Conservation (phyloP, 768 basidiomycete species). For the Mycena venus region DNA sequence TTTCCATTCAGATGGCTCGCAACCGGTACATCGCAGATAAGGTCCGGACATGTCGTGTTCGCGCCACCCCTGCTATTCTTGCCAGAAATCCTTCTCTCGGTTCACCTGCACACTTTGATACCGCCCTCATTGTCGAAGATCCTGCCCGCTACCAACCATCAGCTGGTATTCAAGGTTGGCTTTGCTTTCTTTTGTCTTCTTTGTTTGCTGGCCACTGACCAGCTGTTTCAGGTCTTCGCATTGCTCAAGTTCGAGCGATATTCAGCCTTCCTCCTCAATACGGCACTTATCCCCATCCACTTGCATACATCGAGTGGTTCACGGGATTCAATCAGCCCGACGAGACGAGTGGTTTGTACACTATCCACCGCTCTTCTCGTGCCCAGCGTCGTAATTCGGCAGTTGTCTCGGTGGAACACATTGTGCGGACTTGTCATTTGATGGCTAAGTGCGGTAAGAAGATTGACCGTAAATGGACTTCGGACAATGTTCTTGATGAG, state of each 20-base stretch:
- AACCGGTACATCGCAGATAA: conserved; percentile 17
- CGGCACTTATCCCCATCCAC: conserved; percentile 19
- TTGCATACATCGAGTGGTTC: conserved; percentile 46
- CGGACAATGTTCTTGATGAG: conserved; percentile 36
- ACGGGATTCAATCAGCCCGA: conserved; percentile 33
- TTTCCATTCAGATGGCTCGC: background rate
- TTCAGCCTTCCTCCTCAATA: conserved; percentile 31
- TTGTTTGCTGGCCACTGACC: background rate
- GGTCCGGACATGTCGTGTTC: background rate
- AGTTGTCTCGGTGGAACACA: conserved; percentile 30
- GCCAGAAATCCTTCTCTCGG: background rate
- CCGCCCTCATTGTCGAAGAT: conserved; percentile 22
- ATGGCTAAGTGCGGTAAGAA: conserved; percentile 25
- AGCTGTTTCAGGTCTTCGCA: conserved; percentile 30
- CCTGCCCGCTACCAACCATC: background rate
- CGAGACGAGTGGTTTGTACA: conserved; percentile 32
- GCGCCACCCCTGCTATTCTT: background rate
- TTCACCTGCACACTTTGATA: conserved; percentile 22
- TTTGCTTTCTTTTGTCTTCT: background rate
- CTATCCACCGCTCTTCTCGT: conserved; percentile 35
- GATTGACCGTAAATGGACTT: conserved; percentile 30
- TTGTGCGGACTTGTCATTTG: conserved; percentile 35
- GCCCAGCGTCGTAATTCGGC: conserved; percentile 31
- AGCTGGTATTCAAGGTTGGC: conserved; percentile 1
- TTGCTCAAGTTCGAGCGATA: conserved; percentile 38